A percentile compares a stretch with the other conserved stretches of the same genome.
phyloP scores from a whole-genome alignment of 2,329 filamentous ascomycete species.

The Fusarium xylarioides region DNA sequence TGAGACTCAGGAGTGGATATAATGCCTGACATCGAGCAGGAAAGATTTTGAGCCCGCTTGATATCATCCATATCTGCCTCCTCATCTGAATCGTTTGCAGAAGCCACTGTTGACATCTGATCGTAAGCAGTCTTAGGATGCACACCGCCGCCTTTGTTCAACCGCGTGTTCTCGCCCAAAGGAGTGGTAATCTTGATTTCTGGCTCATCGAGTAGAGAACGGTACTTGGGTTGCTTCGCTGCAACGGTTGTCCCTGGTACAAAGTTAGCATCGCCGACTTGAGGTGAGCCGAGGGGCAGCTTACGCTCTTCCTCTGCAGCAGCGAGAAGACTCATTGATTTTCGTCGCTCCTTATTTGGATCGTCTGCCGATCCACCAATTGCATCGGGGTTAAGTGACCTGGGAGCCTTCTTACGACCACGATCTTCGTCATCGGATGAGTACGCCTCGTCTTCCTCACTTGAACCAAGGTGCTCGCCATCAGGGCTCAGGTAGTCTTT shows the following conservation, averaged over 20 bases:
- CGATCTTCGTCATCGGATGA: conserved; percentile 75
- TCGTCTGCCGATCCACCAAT: conserved; percentile 49
- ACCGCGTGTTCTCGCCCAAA: conserved; percentile 67
- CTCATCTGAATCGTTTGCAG: conserved; percentile 81
- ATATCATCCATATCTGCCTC: conserved; percentile 87
- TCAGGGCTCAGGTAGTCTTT: conserved; percentile 75
- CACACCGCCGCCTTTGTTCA: conserved; percentile 63
- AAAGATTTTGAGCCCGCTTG: conserved; percentile 84
- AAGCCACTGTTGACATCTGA: conserved; percentile 62
- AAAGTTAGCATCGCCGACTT: neutral
- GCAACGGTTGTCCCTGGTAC: conserved; percentile 62
- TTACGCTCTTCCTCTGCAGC: conserved; percentile 82
- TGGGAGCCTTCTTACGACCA: conserved; percentile 65
- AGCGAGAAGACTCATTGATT: conserved; percentile 71
- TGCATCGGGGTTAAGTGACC: conserved; percentile 54
- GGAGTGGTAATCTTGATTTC: conserved; percentile 72
- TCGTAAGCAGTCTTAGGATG: conserved; percentile 91
- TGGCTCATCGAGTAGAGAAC: conserved; percentile 72
- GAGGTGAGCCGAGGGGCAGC: conserved; percentile 46
- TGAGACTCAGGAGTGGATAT: conserved; percentile 79
- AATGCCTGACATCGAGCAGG: conserved; percentile 82
- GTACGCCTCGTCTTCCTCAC: conserved; percentile 72
- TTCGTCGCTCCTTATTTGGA: conserved; percentile 51
- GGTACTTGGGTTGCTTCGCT: conserved; percentile 58
- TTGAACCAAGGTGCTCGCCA: conserved; percentile 73